A percentile compares a stretch with the other conserved stretches of the same genome.
These are phyloP conservation scores for Setaria viridis DNA, from an alignment of 202 grass and related monocot genomes.

Conservation along the genomic window DNA sequence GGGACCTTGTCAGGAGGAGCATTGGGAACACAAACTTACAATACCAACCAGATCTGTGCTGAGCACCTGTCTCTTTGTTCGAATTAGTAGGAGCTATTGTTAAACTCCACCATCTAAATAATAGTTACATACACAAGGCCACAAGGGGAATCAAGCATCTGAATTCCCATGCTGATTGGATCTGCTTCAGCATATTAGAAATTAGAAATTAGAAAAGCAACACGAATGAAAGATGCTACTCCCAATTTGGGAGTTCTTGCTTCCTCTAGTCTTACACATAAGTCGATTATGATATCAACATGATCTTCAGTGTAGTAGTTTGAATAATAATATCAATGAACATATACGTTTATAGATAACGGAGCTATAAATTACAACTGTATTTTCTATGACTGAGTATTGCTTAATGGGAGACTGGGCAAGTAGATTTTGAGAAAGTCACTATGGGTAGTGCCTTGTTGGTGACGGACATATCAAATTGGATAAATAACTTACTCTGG, in stretches of 20 bases:
- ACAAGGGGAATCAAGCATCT: neutral
- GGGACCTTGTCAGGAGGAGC: slow-evolving; percentile 52
- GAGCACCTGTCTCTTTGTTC: slow-evolving; percentile 31
- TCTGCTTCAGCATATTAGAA: neutral
- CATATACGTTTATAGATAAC: too few relatives aligned
- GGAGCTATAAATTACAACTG: too few relatives aligned
- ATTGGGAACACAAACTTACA: slow-evolving; percentile 62
- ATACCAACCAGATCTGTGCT: slow-evolving; percentile 25
- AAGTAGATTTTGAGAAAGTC: too few relatives aligned
- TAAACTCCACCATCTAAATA: neutral
- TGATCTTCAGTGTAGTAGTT: too few relatives aligned
- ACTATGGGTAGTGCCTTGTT: too few relatives aligned
- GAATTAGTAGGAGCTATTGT: slow-evolving; percentile 17
- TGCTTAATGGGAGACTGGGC: too few relatives aligned
- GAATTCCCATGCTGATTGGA: neutral
- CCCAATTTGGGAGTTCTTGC: neutral
- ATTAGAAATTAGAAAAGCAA: neutral
- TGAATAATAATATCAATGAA: too few relatives aligned
- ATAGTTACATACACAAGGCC: neutral
- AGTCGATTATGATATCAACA: too few relatives aligned
- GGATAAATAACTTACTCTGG: too few relatives aligned
- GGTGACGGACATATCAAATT: too few relatives aligned
- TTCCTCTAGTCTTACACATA: neutral
- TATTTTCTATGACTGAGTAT: too few relatives aligned
- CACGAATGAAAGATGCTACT: neutral